Evolutionary conservation across 2,329 filamentous ascomycete species (phyloP), one percentile per base, ranked within the genome.

Genomic region (Ambrosiella cleistominuta): DNA sequence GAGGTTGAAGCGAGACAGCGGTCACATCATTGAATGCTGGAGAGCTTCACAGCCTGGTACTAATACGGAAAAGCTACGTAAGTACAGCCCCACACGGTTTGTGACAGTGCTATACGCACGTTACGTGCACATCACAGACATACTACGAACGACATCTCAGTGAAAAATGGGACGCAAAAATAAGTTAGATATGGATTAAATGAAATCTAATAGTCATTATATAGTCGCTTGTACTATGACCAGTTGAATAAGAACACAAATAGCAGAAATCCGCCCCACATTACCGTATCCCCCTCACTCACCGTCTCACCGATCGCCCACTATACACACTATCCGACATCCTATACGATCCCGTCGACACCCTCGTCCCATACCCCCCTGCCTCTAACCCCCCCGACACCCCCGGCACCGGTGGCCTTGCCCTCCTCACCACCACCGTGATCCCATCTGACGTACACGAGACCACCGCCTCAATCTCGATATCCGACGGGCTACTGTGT

Each of bases 391-490:
- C 67, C 11, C 77, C 73, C 7, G 75, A 74, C 57, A 80, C 69
- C 11, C 74, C 72, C 2, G 84, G 85, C 52, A 89, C 80, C 7
- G 81, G 75, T 3, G 86, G 83, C 35, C 85, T 79, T 27, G 88
- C 88, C 62, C 79, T 80, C 58, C 88, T 80, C 12, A 94, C 72
- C 54, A 91, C 82, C 7, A 94, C 87, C 1, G 94, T 87, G 0
- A 95, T 73, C 0, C 88, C 88, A 67, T 95, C 88, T 0, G 88
- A 94, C 1, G 88, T 88, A 69, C 88, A 95, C 0, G 88, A 94
- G 4, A 95, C 83, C n/a, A 95, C 87, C 1, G 88, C 88, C 70
- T 95, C 88, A 3, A 95, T 72, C 69, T 94, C 87, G 56, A 88
- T 74, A 19, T 55, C 53, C 9, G 53, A 44, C 42, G 53, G 11